A percentile compares a stretch with the other conserved stretches of the same genome.
These are phyloP conservation scores for Podospora appendiculata DNA, from an alignment of 495 filamentous ascomycete genomes.

Conservation along the genomic window DNA sequence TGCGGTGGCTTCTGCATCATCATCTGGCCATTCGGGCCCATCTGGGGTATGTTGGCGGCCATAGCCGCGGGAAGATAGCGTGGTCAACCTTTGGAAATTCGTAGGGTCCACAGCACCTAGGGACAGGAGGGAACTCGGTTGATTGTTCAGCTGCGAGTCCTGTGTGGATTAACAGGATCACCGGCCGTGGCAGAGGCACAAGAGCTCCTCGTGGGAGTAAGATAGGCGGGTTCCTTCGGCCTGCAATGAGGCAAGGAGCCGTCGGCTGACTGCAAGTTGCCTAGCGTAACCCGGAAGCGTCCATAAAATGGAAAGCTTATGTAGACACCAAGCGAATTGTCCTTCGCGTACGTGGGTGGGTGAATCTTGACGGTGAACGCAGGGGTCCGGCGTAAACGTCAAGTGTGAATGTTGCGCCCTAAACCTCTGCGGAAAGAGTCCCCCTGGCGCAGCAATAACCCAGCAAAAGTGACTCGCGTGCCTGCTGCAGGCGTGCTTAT, in stretches of 20 bases:
- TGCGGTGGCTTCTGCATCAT: slow-evolving; percentile 27
- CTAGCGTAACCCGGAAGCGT: slow-evolving; percentile 16
- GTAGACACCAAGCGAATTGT: background rate
- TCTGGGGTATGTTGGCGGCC: slow-evolving; percentile 41
- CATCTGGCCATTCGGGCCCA: slow-evolving; percentile 28
- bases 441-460: too few species aligned
- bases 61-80: slow-evolving; percentile 29
- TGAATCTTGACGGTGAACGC: too few species aligned
- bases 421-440: too few species aligned
- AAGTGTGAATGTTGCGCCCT: too few species aligned
- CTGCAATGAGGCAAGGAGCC: slow-evolving; percentile 13
- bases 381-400: too few species aligned
- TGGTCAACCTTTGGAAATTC: slow-evolving; percentile 6
- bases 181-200: background rate
- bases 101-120: background rate
- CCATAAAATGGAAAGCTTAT: slow-evolving; percentile 15
- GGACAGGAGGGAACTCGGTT: background rate
- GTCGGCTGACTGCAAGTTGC: slow-evolving; percentile 18
- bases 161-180: background rate
- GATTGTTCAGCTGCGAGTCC: background rate
- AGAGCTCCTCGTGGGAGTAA: too few species aligned
- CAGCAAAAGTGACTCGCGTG: too few species aligned
- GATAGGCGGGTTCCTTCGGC: too few species aligned
- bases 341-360: too few species aligned
- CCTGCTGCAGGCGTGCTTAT: too few species aligned